phyloP scores from a whole-genome alignment of 768 basidiomycete genomes.

The Kondoa subrosea region DNA sequence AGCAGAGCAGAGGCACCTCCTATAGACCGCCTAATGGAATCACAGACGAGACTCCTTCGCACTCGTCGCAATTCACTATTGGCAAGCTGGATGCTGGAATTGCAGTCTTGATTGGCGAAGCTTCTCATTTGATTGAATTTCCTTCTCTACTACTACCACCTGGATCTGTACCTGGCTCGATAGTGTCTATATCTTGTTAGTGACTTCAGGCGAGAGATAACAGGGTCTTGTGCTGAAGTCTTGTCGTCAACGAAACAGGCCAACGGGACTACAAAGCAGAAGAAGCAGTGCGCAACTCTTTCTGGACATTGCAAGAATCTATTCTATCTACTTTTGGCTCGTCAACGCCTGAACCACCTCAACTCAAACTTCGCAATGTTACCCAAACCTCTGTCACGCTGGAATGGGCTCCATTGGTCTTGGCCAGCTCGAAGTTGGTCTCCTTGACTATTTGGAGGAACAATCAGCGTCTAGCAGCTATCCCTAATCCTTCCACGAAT shows the following conservation, averaged over 20 bases:
- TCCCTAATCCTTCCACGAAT: conserved; percentile 63
- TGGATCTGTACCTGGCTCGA: conserved; percentile 79
- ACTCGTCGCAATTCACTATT: not conserved
- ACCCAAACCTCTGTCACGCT: conserved; percentile 94
- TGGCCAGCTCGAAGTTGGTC: conserved; percentile 71
- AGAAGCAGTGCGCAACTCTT: conserved; percentile 58
- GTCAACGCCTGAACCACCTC: conserved; percentile 50
- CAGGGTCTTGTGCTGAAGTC: conserved; percentile 18
- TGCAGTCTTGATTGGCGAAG: conserved; percentile 42
- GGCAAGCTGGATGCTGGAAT: conserved; percentile 25
- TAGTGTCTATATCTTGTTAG: conserved; percentile 89
- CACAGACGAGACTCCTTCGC: not conserved
- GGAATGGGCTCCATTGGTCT: conserved; percentile 74
- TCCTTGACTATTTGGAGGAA: conserved; percentile 88
- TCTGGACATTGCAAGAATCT: conserved; percentile 64
- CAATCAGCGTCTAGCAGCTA: conserved; percentile 66
- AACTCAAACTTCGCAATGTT: conserved; percentile 73
- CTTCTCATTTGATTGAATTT: conserved; percentile 86
- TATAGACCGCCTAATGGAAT: not conserved
- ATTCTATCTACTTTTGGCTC: conserved; percentile 62
- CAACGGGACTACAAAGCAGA: conserved; percentile 72
- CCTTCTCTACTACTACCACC: conserved; percentile 87
- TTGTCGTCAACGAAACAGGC: conserved; percentile 87
- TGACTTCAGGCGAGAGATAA: conserved; percentile 42
- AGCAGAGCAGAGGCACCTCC: not conserved